Conservation (phyloP, 768 basidiomycete species). For the Tylopilus sp. region DNA sequence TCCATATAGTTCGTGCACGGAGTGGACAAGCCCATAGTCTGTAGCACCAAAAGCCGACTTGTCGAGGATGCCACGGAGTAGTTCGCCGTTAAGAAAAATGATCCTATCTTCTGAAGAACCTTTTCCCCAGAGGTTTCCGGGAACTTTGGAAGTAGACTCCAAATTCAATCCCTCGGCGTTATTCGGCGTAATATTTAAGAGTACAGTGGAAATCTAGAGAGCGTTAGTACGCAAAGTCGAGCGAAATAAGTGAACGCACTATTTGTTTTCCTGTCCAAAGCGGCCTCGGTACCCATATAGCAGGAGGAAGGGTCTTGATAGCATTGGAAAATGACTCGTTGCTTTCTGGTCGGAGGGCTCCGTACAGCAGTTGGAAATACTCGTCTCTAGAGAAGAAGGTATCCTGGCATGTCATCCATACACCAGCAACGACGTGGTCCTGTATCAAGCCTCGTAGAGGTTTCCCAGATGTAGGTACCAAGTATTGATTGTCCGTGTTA, state of each 20-base stretch:
- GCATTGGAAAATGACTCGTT: slow-evolving; percentile 53
- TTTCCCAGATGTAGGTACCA: slow-evolving; percentile 98
- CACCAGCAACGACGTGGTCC: slow-evolving; percentile 96
- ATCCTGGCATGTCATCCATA: slow-evolving; percentile 99
- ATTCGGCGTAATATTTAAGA: slow-evolving; percentile 86
- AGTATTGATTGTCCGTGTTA: slow-evolving; percentile 97
- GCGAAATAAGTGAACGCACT: slow-evolving; percentile 43
- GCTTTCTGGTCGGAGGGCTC: slow-evolving; percentile 87
- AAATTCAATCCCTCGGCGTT: slow-evolving; percentile 81
- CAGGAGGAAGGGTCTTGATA: slow-evolving; percentile 80
- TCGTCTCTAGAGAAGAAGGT: slow-evolving; percentile 94
- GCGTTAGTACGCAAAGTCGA: slow-evolving; percentile 1
- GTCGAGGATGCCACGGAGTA: slow-evolving; percentile 91
- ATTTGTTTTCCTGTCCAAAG: slow-evolving; percentile 99
- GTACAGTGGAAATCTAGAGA: slow-evolving; percentile 83
- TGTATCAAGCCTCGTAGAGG: slow-evolving; percentile 97
- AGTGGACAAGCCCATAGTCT: slow-evolving; percentile 95
- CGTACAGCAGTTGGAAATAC: slow-evolving; percentile 94
- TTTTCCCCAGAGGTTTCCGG: slow-evolving; percentile 79
- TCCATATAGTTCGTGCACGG: slow-evolving; percentile 94
- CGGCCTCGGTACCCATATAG: slow-evolving; percentile 87
- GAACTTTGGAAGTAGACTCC: slow-evolving; percentile 84
- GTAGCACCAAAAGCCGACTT: slow-evolving; percentile 97
- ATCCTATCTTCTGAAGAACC: slow-evolving; percentile 82
- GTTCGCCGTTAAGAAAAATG: slow-evolving; percentile 87